These are phyloP conservation scores for Pontederia crassipes DNA, from an alignment of 176 grass and related monocot species.

Conservation along the genomic window DNA sequence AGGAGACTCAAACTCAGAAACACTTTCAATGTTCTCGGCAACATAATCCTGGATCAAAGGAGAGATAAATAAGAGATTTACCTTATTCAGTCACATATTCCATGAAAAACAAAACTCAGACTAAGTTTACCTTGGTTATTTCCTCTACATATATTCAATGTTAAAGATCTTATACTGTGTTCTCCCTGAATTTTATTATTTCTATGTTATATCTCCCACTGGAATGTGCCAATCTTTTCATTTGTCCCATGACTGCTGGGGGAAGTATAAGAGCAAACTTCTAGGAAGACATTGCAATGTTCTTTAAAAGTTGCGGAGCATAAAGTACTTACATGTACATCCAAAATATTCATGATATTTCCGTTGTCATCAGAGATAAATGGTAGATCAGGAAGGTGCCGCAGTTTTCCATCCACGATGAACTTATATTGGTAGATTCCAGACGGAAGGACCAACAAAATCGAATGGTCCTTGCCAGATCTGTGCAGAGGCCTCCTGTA, in stretches of 20 bases:
- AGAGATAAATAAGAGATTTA: neutral
- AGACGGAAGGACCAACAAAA: conserved; percentile 76
- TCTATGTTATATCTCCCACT: neutral
- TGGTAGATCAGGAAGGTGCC: conserved; percentile 65
- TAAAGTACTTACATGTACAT: conserved; percentile 66
- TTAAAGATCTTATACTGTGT: too few relatives aligned
- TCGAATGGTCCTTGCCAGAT: conserved; percentile 83
- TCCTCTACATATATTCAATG: too few relatives aligned
- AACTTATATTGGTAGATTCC: conserved; percentile 85
- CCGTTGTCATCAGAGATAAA: conserved; percentile 61
- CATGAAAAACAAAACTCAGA: too few relatives aligned
- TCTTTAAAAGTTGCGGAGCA: neutral
- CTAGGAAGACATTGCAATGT: too few relatives aligned
- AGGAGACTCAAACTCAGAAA: conserved; percentile 62
- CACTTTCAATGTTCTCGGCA: conserved; percentile 73
- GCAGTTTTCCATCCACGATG: conserved; percentile 78
- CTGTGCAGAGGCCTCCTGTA: conserved; percentile 70
- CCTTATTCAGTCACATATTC: too few relatives aligned
- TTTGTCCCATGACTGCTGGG: too few relatives aligned
- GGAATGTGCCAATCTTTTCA: too few relatives aligned
- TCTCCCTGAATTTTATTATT: too few relatives aligned
- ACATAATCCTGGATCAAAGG: conserved; percentile 68
- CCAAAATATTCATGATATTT: conserved; percentile 67
- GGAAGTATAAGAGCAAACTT: too few relatives aligned
- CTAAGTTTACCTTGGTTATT: too few relatives aligned